Base-by-base conservation (phyloP, 116 monocot genomes). In the Posidonia oceanica region DNA sequence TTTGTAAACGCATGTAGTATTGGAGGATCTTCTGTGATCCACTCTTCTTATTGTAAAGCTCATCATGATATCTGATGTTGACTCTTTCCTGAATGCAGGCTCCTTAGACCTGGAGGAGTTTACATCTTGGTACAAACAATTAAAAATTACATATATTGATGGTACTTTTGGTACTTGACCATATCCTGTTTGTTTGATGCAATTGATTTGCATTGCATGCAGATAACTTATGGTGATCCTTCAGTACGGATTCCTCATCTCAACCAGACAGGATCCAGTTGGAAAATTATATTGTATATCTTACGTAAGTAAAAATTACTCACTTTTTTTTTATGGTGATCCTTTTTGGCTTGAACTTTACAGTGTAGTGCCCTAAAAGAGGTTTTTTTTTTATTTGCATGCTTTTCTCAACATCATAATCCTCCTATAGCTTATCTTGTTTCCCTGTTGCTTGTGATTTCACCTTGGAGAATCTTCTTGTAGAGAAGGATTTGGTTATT, bases 191-290 rank as follows among this genome's bases (percentile, higher is more conserved):
- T 61, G 36, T 21, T 36, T 8, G 36, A 61, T 61, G 18, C 7
- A 52, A 51, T 51, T 55, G 53, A 14, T 76, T n/a, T 17, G 16
- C 18, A 7, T 54, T 67, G 17, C 15, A 68, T 64, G 55, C 78
- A 95, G 95, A 91, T 95, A 72, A 95, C 88, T 7, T 95, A 95
- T 71, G 91, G 95, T 74, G 95, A 91, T 80, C 95, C 95, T 36
- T 91, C 91, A 37, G 84, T 83, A 23, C 75, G 91, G 14, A 71
- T 95, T 68, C 82, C 78, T 55, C 91, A 84, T 77, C 73, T 91
- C 73, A 80, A 88, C 21, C 80, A 83, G 75, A 40, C 61, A 62
- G 87, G 84, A 76, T 84, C 81, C 54, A 66, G 52, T 80, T 95
- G 95, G 91, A 83, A 91, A 67, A 91, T 95, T 69, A 54, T 63